Evolutionary conservation across 2,329 filamentous ascomycete species (phyloP).

Genomic region (Colletotrichum sp.): DNA sequence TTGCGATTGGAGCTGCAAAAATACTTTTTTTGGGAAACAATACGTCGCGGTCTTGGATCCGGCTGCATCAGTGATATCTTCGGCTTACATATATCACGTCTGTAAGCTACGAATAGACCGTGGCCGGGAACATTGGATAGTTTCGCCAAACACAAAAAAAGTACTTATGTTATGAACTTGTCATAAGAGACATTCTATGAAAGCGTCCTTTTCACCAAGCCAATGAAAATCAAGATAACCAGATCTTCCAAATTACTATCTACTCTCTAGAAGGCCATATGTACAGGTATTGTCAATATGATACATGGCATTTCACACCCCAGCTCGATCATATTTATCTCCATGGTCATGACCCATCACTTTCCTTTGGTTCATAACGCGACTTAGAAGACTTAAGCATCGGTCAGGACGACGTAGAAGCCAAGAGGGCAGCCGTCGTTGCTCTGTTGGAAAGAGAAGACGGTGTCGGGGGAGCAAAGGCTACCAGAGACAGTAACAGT

Average conservation of each 20-base stretch:
- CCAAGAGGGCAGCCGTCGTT: slow-evolving; percentile 1
- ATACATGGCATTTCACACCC: background rate
- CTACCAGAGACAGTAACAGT: slow-evolving; percentile 11
- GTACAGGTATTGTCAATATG: background rate
- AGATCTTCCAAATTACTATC: background rate
- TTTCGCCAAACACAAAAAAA: background rate
- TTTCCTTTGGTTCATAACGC: accelerated
- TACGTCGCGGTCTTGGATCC: background rate
- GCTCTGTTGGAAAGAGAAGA: slow-evolving; percentile 5
- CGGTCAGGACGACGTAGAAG: slow-evolving; percentile 12
- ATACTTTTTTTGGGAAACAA: background rate
- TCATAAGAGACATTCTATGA: background rate
- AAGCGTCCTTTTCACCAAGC: accelerated
- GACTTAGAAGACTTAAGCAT: background rate
- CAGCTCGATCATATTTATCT: background rate
- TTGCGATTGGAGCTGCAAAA: background rate
- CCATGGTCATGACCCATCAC: background rate
- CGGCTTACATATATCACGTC: background rate
- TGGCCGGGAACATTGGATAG: background rate
- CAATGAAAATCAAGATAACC: background rate
- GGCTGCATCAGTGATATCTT: background rate
- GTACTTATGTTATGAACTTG: background rate
- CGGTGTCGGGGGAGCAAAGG: slow-evolving; percentile 11
- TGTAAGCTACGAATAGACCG: background rate
- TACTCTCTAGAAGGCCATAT: background rate